Evolutionary conservation across 1,284 basidiomycete genomes (phyloP), one percentile per base, ranked within the genome.

Genomic region (Rhizoctonia solani): DNA sequence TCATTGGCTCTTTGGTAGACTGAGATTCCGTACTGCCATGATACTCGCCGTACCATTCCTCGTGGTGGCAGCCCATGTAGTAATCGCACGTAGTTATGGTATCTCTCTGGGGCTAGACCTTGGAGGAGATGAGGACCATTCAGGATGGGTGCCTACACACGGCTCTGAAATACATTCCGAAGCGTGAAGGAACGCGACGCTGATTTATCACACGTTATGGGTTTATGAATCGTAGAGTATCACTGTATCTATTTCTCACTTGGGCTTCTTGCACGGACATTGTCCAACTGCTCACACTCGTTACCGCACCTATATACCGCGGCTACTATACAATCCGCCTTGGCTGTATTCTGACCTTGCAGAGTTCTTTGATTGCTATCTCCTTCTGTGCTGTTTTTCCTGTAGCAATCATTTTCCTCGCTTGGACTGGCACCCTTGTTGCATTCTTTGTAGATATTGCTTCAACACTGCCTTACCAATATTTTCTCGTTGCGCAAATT

Each of bases 121-220:
- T 47, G 61, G 61, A 65, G 53, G 21, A 16, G 53, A 50, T 66
- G 32, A 34, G 30, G 50, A 66, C 14, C 39, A 30, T 46, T 21
- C 42, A 50, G 19, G 63, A 32, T 11, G 53, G 63, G 63, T 58
- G 39, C 47, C 42, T 39, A 27, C 27, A 37, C 42, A 27, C 37
- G 63, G 63, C 53, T 14, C 32, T 19, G 65, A 66, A 53, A 66
- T 66, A 53, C 65, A 66, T 39, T 66, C 65, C 44, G 65, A 66
- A 53, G 65, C 65, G 34, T 66, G 49, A 54, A 16, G 29, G 63
- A 66, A 42, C 47, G 13, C 30, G 21, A 23, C 53, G 41, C 21
- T 30, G 49, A 37, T 63, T 53, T 25, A 32, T 66, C 53, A 16
- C 29, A 37, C 34, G 21, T 54, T 46, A 66, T 37, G 65, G 63